Evolutionary conservation across 495 filamentous ascomycete species (phyloP), one percentile per base, ranked within the genome.

Genomic region (Astrothelium macrocarpum): DNA sequence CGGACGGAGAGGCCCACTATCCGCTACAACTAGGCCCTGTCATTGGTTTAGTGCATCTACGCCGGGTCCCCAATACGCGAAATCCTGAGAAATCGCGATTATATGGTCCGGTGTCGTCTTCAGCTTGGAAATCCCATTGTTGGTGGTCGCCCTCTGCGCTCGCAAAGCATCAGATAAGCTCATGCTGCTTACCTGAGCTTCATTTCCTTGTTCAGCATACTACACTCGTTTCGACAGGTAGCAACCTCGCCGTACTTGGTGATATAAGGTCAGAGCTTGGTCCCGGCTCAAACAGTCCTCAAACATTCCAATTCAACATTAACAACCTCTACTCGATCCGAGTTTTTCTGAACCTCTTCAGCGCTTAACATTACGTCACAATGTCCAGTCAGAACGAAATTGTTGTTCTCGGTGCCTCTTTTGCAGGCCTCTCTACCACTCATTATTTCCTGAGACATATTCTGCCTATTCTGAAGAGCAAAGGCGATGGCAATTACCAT

Each of bases 321-420:
- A 5, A 39, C 34, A 5, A 5, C 34, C 14, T 14, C 34, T 14
- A 39, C 34, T 39, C 34, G 34, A 39, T n/a, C n/a, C n/a, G n/a
- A n/a, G n/a, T n/a, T n/a, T n/a, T n/a, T n/a, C n/a, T 39, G 34
- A 39, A 39, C 14, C 34, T 39, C 34, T n/a, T n/a, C n/a, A 14
- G 34, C 34, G 14, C 5, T 39, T 39, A 5, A 39, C 5, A 39
- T 5, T 14, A 5, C 39, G 10, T 53, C 39, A 69, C 26, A 39
- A 71, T 71, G 69, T 66, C 70, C 1, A 61, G 65, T n/a, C 65
- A 66, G 1, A 29, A 64, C 18, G 67, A 70, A 59, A 76, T 77
- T 43, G 67, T 76, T 23, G 68, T 77, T 36, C 65, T 77, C 2
- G 75, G 75, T 20, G 70, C 65, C 45, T 71, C 68, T 58, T 75